Conservation (phyloP, 306 rosid species). For the Geum urbanum region DNA sequence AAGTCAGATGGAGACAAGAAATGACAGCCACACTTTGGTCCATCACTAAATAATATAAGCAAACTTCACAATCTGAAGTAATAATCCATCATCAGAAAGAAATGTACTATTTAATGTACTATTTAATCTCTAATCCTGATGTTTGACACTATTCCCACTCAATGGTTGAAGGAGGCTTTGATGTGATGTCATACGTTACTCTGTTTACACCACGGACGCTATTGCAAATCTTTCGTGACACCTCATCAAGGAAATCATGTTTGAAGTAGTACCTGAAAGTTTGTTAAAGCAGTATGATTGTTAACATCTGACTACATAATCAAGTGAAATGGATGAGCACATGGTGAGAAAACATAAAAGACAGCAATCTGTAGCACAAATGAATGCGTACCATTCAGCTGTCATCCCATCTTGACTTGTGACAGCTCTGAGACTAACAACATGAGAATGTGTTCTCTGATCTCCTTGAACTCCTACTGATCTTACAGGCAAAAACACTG, state of each 20-base stretch:
- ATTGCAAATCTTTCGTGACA: constrained; percentile 79
- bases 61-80: background rate
- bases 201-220: constrained; percentile 86
- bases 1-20: constrained; percentile 10
- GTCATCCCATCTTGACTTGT: constrained; percentile 99
- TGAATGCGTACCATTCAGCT: constrained; percentile 73
- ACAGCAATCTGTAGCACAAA: constrained; percentile 4
- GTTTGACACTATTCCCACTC: constrained; percentile 67
- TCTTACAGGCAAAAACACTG: constrained; percentile 75
- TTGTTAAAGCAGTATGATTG: background rate
- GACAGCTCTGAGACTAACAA: constrained; percentile 89
- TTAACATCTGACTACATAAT: background rate
- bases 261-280: constrained; percentile 77
- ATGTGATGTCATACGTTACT: constrained; percentile 81
- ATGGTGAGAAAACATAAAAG: background rate
- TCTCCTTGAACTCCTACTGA: constrained; percentile 82
- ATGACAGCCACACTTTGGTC: background rate
- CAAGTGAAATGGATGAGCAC: background rate
- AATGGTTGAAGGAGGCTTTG: constrained; percentile 98
- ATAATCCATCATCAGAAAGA: background rate
- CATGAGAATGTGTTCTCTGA: constrained; percentile 58
- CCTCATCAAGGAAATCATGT: constrained; percentile 74
- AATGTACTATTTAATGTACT: background rate
- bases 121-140: background rate
- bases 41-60: background rate